Evolutionary conservation across 768 basidiomycete species (phyloP).

Genomic region (Multifurca ochricompacta): DNA sequence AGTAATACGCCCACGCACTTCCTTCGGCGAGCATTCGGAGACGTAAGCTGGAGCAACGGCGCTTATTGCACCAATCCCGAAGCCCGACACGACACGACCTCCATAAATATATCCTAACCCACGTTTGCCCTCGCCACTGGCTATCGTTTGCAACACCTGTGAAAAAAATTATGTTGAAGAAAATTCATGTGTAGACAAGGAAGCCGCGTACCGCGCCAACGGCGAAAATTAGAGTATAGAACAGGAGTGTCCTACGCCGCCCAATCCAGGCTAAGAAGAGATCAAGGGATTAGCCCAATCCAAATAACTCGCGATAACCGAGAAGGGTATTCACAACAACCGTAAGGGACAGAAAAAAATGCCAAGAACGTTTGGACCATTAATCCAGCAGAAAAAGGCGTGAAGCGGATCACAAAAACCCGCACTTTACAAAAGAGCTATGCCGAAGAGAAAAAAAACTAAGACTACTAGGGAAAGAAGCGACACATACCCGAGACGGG

Average conservation of each 20-base stretch:
- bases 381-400: too few species aligned
- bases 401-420: too few species aligned
- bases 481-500: constrained; percentile 51
- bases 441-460: background rate
- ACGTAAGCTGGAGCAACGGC: constrained; percentile 83
- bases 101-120: constrained; percentile 68
- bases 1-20: constrained; percentile 79
- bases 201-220: constrained; percentile 59
- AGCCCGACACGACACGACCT: constrained; percentile 71
- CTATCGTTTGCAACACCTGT: constrained; percentile 65
- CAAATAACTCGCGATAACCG: background rate
- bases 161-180: background rate
- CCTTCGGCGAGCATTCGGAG: constrained; percentile 80
- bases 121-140: constrained; percentile 42
- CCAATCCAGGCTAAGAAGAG: constrained; percentile 48
- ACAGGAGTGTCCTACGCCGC: constrained; percentile 53
- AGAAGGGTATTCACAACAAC: too few species aligned
- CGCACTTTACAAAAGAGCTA: too few species aligned
- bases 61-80: constrained; percentile 78
- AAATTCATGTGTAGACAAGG: background rate
- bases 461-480: background rate
- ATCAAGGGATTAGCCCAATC: background rate
- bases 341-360: too few species aligned
- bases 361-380: too few species aligned
- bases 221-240: constrained; percentile 54